phyloP scores from a whole-genome alignment of 2,329 filamentous ascomycete genomes.

The Hymenoscyphus linearis region DNA sequence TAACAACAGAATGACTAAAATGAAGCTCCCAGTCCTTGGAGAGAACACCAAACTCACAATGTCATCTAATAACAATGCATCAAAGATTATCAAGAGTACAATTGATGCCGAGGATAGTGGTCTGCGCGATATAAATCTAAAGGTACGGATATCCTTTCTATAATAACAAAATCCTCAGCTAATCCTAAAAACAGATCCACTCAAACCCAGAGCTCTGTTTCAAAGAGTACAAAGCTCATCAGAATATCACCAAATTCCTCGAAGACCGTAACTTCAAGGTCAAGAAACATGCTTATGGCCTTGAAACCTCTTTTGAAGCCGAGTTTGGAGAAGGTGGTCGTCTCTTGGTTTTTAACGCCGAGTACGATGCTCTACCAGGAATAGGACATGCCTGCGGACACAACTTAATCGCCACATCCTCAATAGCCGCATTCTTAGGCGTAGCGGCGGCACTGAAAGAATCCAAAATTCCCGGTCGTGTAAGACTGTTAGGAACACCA shows the following conservation, averaged over 20 bases:
- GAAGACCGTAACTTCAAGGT: slow-evolving; percentile 41
- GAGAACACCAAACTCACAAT: not conserved
- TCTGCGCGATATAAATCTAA: not conserved
- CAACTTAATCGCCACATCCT: slow-evolving; percentile 38
- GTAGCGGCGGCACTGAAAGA: slow-evolving; percentile 21
- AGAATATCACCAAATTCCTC: slow-evolving; percentile 42
- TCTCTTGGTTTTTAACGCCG: slow-evolving; percentile 39
- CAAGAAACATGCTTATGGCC: slow-evolving; percentile 43
- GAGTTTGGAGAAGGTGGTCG: slow-evolving; percentile 39
- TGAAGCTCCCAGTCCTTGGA: not conserved
- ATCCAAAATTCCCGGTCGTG: slow-evolving; percentile 23
- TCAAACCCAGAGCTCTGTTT: slow-evolving; percentile 47
- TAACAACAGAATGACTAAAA: not conserved
- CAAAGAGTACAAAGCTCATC: slow-evolving; percentile 46
- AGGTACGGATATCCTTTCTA: not conserved
- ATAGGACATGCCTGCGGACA: slow-evolving; percentile 41
- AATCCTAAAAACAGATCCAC: slow-evolving; percentile 33
- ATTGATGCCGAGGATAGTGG: not conserved
- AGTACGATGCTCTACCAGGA: slow-evolving; percentile 42
- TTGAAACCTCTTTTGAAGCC: slow-evolving; percentile 47
- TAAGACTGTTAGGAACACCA: slow-evolving; percentile 29
- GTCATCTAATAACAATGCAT: not conserved
- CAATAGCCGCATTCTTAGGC: slow-evolving; percentile 36
- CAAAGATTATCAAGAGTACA: not conserved
- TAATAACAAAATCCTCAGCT: not conserved